Conservation (phyloP, 352 stramenopile genomes). For the Phytophthora idaei region DNA sequence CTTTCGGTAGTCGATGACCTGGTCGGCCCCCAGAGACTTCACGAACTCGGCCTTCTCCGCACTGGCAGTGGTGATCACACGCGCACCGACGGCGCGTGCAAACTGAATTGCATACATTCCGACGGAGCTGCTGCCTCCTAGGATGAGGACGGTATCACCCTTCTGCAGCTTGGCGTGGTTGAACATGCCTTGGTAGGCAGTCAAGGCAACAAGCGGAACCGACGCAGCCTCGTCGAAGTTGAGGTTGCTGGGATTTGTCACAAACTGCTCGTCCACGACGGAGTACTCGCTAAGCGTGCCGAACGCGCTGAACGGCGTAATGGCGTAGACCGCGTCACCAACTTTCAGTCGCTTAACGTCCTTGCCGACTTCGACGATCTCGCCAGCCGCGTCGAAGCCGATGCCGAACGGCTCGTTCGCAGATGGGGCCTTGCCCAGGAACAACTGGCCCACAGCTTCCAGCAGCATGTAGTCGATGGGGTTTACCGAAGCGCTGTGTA, state of each 20-base stretch:
- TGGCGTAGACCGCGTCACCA: slow-evolving; percentile 66
- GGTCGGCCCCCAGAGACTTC: slow-evolving; percentile 31
- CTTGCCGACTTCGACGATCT: slow-evolving; percentile 28
- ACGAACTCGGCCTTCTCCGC: slow-evolving; percentile 31
- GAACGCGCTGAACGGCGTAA: slow-evolving; percentile 27
- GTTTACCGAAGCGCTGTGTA: slow-evolving; percentile 66
- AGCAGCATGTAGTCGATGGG: slow-evolving; percentile 70
- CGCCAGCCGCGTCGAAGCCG: slow-evolving; percentile 65
- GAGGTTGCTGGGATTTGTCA: slow-evolving; percentile 51
- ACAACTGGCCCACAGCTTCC: slow-evolving; percentile 27
- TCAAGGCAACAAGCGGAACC: slow-evolving; percentile 50
- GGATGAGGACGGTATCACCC: slow-evolving; percentile 45
- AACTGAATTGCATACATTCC: slow-evolving; percentile 64
- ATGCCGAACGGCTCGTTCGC: slow-evolving; percentile 37
- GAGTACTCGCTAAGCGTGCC: slow-evolving; percentile 27
- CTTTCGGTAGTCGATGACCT: slow-evolving; percentile 39
- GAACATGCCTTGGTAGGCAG: slow-evolving; percentile 52
- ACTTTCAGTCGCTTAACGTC: slow-evolving; percentile 42
- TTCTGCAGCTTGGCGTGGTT: slow-evolving; percentile 30
- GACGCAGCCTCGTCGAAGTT: slow-evolving; percentile 53
- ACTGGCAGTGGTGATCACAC: slow-evolving; percentile 38
- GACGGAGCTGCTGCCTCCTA: slow-evolving; percentile 59
- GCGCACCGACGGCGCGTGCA: slow-evolving; percentile 37
- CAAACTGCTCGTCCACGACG: slow-evolving; percentile 15
- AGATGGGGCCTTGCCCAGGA: slow-evolving; percentile 29